Percentiles rank a stretch among this genome's conserved stretches.
These are phyloP conservation scores for Alternaria brassicicola DNA, from an alignment of 2,329 filamentous ascomycete species.

Conservation along the genomic window DNA sequence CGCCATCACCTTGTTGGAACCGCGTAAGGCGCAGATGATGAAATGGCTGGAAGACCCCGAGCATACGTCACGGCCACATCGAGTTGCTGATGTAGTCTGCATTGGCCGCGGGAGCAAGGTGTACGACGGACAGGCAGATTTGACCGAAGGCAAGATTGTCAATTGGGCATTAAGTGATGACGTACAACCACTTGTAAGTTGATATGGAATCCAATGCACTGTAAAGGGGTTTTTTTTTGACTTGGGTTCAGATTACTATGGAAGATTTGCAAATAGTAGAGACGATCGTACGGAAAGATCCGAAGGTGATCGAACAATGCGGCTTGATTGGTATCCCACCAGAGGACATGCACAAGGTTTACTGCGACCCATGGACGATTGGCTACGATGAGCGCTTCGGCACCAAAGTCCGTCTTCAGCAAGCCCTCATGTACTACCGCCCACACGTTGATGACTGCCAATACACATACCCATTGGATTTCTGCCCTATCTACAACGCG, in stretches of 20 bases:
- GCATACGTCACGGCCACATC: conserved; percentile 65
- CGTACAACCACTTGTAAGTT: conserved; percentile 76
- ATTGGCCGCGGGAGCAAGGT: conserved; percentile 80
- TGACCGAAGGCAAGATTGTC: conserved; percentile 69
- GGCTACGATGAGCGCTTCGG: conserved; percentile 92
- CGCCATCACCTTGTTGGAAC: conserved; percentile 82
- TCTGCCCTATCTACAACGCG: conserved; percentile 88
- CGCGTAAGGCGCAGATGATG: conserved; percentile 82
- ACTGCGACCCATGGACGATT: conserved; percentile 96
- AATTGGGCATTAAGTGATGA: conserved; percentile 77
- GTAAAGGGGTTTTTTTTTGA: conserved; percentile 7
- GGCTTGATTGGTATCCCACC: conserved; percentile 78
- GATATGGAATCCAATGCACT: not conserved
- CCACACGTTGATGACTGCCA: conserved; percentile 85
- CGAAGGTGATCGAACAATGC: conserved; percentile 90
- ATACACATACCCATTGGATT: conserved; percentile 90
- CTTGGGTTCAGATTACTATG: conserved; percentile 73
- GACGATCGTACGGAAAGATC: conserved; percentile 73
- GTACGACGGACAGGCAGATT: conserved; percentile 80
- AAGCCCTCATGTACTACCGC: conserved; percentile 95
- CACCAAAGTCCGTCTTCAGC: conserved; percentile 77
- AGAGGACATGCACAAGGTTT: conserved; percentile 92
- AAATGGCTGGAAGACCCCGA: conserved; percentile 74
- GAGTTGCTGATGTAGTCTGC: conserved; percentile 81
- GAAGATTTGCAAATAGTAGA: conserved; percentile 87